Evolutionary conservation across 1,284 basidiomycete species (phyloP), one percentile per base, ranked within the genome.

Genomic region (Rhodotorula sp.): DNA sequence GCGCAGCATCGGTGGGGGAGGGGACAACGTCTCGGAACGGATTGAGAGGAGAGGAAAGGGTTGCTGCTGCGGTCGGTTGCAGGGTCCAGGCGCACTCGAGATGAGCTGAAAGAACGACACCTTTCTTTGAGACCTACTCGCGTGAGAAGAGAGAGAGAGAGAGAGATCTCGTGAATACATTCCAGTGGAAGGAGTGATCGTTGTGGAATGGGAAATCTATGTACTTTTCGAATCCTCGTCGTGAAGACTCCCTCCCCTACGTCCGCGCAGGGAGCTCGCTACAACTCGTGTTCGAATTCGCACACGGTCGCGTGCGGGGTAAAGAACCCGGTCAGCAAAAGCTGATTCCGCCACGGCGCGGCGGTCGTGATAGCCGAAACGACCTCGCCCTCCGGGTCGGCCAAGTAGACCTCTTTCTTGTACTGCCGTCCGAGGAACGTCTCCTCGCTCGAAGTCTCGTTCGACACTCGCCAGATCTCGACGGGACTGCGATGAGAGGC

Each of bases 311-410:
- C 65, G 6, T 61, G 46, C 43, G 61, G 54, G 31, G 65, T 48
- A 23, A 67, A 62, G 65, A 49, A 57, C 58, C 77, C 77, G 8
- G 77, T 77, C 7, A 77, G 39, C 56, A 77, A 67, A 16, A 78
- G 66, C 62, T 77, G 69, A 52, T 70, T 65, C n/a, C 62, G 57
- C 46, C 71, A 75, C 8, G 74, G 70, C 26, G 67, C 72, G 2
- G 71, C 76, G 4, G 72, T 71, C 7, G 73, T 74, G 14, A 68
- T 60, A 14, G 66, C 68, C 21, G 72, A 68, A 2, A 77, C 68
- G 39, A 64, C 65, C 8, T 62, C 64, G 51, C 18, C 72, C 68
- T 5, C 39, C 54, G 61, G 61, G 46, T 78, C 77, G 3, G 69
- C 68, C 46, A 73, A 75, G 34, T 68, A 60, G 21, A 68, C 54